Conservation (phyloP, 495 filamentous ascomycete species). For the Coniosporium apollinis region DNA sequence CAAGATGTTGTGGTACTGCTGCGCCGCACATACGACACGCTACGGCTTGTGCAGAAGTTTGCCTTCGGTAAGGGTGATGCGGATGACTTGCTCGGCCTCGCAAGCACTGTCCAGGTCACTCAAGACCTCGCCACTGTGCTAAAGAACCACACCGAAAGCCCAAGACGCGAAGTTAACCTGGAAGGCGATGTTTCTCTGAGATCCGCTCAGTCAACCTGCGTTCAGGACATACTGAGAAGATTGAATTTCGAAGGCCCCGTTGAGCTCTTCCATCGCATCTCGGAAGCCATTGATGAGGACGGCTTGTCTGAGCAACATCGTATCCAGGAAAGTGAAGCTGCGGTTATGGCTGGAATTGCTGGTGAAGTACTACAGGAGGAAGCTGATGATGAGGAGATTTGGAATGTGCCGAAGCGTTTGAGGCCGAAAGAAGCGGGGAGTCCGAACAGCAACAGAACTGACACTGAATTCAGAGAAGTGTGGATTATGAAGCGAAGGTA, state of each 20-base stretch:
- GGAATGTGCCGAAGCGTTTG: neutral
- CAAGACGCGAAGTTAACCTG: no score
- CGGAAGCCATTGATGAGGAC: constrained; percentile 80
- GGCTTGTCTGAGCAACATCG: constrained; percentile 64
- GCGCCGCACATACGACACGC: constrained; percentile 64
- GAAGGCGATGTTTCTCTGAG: neutral
- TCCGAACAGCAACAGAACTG: neutral
- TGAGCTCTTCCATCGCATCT: constrained; percentile 51
- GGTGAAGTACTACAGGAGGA: constrained; percentile 47
- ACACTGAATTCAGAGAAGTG: constrained; percentile 30
- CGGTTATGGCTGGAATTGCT: constrained; percentile 47
- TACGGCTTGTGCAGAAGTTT: constrained; percentile 85
- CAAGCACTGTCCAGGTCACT: constrained; percentile 65
- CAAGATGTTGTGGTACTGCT: constrained; percentile 51
- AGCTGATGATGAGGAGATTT: constrained; percentile 31
- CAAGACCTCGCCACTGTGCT: constrained; percentile 37
- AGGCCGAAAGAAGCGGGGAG: no score
- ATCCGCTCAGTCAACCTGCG: constrained; percentile 5
- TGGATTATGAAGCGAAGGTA: constrained; percentile 70
- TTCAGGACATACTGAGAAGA: constrained; percentile 39
- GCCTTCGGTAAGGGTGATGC: constrained; percentile 79
- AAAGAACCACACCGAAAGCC: neutral
- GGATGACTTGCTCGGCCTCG: constrained; percentile 77
- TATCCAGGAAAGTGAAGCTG: constrained; percentile 52
- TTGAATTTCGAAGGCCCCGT: constrained; percentile 52